Base-by-base conservation (phyloP, 495 filamentous ascomycete genomes). In the Aspergillus indologenus region DNA sequence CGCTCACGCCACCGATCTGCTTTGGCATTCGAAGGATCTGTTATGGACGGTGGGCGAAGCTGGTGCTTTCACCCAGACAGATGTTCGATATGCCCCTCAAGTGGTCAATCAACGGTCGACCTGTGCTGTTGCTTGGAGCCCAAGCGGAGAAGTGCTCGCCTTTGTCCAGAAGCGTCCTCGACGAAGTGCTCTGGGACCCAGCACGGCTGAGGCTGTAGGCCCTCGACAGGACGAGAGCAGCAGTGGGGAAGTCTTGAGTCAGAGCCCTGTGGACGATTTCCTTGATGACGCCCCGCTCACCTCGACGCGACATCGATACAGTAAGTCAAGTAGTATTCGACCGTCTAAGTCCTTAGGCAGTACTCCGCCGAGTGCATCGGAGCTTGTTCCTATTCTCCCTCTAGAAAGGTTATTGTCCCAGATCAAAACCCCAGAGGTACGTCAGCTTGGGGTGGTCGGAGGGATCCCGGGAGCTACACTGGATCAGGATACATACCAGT, bases 21-120 rank as follows among this genome's bases (percentile, higher is more conserved):
- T 96, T 24, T 98, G 95, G 95, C 90, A 87, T 67, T 89, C 91
- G 45, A 87, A 92, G 65, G 90, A 96, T 65, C 78, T 96, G 3
- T 74, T 98, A 24, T 98, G 94, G 93, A 92, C 90, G 18, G 92
- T 90, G 44, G 91, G 91, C 6, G 86, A 86, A 40, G 88, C 91
- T 43, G 90, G 90, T 20, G 78, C 83, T 5, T 96, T 98, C 65
- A 85, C 86, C 19, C 94, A 98, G 70, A 91, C 89, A 49, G 93
- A 98, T 70, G 79, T 96, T 40, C 84, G 89, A 21, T 94, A 88
- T 75, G 84, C 89, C 8, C 83, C 87, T 19, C 87, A 90, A 65
- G 83, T 90, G n/a, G 82, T 92, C 51, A 89, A 91, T 57, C 74
- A 70, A 52, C 71, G 75, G 24, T 74, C 75, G 29, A 74, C 71